Evolutionary conservation across 2,329 filamentous ascomycete genomes (phyloP).

Genomic region (Botryosphaeria agaves): DNA sequence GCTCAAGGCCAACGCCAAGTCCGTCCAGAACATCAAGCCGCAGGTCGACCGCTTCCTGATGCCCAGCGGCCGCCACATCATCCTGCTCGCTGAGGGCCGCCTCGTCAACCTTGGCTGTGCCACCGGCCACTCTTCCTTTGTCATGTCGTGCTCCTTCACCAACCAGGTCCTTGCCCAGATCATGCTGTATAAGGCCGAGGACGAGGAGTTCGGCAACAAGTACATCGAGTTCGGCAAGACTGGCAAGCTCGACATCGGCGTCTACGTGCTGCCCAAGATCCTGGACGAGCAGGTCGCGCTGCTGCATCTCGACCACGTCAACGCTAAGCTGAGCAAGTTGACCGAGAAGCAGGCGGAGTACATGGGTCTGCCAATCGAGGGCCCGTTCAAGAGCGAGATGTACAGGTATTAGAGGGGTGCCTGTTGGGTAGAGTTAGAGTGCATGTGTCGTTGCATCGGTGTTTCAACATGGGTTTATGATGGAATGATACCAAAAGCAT

Average conservation of each 20-base stretch:
- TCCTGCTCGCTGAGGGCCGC: constrained; percentile 95
- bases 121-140: constrained; percentile 97
- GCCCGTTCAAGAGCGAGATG: constrained; percentile 93
- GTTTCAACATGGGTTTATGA: constrained; percentile 42
- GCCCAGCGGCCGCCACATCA: constrained; percentile 88
- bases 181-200: constrained; percentile 86
- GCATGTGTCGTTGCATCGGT: constrained; percentile 10
- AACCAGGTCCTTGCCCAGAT: constrained; percentile 99
- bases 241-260: constrained; percentile 76
- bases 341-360: constrained; percentile 83
- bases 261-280: constrained; percentile 97
- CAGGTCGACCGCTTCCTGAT: constrained; percentile 98
- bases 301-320: constrained; percentile 84
- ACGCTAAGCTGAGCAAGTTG: constrained; percentile 82
- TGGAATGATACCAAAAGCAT: constrained; percentile 40
- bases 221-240: constrained; percentile 91
- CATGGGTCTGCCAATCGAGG: constrained; percentile 68
- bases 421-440: not conserved
- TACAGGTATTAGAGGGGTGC: constrained; percentile 48
- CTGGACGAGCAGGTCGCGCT: constrained; percentile 96
- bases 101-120: constrained; percentile 99
- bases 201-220: constrained; percentile 77
- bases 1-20: constrained; percentile 92
- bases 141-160: constrained; percentile 99
- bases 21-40: constrained; percentile 97